phyloP scores from a whole-genome alignment of 371 early-diverging fungal species.

The Apophysomyces elegans region DNA sequence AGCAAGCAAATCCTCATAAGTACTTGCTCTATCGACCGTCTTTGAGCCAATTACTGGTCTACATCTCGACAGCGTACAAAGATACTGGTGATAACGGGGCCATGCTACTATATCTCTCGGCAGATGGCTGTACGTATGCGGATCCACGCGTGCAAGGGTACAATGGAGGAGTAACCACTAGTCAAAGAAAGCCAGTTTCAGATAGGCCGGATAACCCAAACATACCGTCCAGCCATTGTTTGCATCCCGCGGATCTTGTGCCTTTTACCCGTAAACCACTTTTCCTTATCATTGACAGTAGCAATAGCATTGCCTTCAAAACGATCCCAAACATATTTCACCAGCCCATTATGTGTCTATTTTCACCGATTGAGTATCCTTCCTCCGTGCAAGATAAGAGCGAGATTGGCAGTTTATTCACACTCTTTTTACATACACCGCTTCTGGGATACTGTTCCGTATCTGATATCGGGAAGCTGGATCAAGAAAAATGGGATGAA shows the following conservation, averaged over 20 bases:
- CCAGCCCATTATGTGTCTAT: constrained; percentile 84
- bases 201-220: constrained; percentile 18
- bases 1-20: constrained; percentile 89
- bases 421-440: constrained; percentile 89
- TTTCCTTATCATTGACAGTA: constrained; percentile 92
- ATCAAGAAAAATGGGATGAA: constrained; percentile 63
- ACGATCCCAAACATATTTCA: constrained; percentile 81
- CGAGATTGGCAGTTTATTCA: constrained; percentile 89
- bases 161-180: constrained; percentile 71
- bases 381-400: constrained; percentile 77
- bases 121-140: constrained; percentile 75
- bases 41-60: constrained; percentile 84
- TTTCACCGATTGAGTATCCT: constrained; percentile 91
- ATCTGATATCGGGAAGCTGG: constrained; percentile 65
- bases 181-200: constrained; percentile 39
- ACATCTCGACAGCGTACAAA: constrained; percentile 90
- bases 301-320: constrained; percentile 78
- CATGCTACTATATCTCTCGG: constrained; percentile 87
- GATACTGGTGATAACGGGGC: constrained; percentile 85
- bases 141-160: constrained; percentile 57
- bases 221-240: constrained; percentile 62
- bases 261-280: constrained; percentile 94
- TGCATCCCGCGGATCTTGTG: constrained; percentile 89
- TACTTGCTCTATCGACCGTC: constrained; percentile 90
- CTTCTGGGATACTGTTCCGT: constrained; percentile 74